These are phyloP conservation scores for Penicillium atrosanguineum DNA, from an alignment of 495 filamentous ascomycete species.

Conservation along the genomic window DNA sequence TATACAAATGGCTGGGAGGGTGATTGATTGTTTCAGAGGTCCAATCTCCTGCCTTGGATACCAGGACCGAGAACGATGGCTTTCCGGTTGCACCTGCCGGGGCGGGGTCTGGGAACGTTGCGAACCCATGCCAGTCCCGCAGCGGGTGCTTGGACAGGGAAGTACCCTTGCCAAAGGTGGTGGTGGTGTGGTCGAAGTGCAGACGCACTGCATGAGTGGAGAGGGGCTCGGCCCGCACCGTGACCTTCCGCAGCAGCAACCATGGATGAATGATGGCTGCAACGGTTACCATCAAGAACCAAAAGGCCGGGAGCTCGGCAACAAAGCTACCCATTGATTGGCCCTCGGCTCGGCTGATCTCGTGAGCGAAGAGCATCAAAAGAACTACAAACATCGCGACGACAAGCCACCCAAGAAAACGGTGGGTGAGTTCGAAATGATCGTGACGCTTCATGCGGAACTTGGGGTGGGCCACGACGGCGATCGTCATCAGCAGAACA, in stretches of 20 bases:
- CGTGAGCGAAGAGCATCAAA: constrained; percentile 34
- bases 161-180: constrained; percentile 45
- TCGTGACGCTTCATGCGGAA: constrained; percentile 51
- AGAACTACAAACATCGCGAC: constrained; percentile 48
- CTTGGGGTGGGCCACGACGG: constrained; percentile 41
- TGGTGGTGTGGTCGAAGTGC: constrained; percentile 60
- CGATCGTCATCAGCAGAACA: constrained; percentile 40
- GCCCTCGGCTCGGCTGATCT: constrained; percentile 27
- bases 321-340: constrained; percentile 34
- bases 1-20: constrained; percentile 51
- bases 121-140: constrained; percentile 80
- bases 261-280: constrained; percentile 43
- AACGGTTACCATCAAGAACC: constrained; percentile 40
- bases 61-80: constrained; percentile 60
- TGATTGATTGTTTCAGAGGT: constrained; percentile 61
- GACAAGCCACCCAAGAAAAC: constrained; percentile 52
- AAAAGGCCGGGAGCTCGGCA: constrained; percentile 41
- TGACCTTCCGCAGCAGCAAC: constrained; percentile 45
- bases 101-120: constrained; percentile 58
- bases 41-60: constrained; percentile 87
- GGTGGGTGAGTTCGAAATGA: constrained; percentile 56
- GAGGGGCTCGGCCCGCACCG: constrained; percentile 59
- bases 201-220: constrained; percentile 71
- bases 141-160: constrained; percentile 55
- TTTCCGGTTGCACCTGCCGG: constrained; percentile 8